These are phyloP conservation scores for Rostrohypoxylon terebratum DNA, from an alignment of 495 filamentous ascomycete species.

Conservation along the genomic window DNA sequence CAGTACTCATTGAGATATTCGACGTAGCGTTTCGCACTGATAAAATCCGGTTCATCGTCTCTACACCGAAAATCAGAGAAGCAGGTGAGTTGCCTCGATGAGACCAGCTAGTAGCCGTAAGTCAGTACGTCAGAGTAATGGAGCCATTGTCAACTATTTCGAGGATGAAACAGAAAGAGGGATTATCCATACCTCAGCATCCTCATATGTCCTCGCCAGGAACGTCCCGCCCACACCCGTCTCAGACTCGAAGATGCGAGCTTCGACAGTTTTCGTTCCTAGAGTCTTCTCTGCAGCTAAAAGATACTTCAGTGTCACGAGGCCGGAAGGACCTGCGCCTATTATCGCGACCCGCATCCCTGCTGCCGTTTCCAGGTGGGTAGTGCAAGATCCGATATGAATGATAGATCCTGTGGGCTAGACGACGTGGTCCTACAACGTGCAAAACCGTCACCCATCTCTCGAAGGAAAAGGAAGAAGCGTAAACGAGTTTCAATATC, in stretches of 20 bases:
- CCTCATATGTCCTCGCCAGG: constrained; percentile 51
- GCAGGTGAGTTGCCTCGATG: constrained; percentile 51
- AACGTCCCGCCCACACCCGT: constrained; percentile 51
- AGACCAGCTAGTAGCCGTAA: constrained; percentile 46
- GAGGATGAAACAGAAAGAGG: not conserved
- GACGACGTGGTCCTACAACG: constrained; percentile 36
- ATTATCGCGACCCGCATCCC: constrained; percentile 54
- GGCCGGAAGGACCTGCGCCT: constrained; percentile 60
- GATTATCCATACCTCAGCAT: constrained; percentile 46
- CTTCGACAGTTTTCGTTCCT: constrained; percentile 52
- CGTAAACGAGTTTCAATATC: not conserved
- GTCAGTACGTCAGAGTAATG: constrained; percentile 10
- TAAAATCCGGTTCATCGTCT: constrained; percentile 46
- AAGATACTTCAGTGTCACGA: constrained; percentile 61
- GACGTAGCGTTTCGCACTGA: constrained; percentile 44
- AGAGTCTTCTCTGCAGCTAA: constrained; percentile 48
- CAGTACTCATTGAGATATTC: constrained; percentile 55
- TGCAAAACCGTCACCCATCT: constrained; percentile 22
- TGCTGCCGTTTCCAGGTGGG: constrained; percentile 25
- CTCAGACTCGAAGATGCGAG: constrained; percentile 47
- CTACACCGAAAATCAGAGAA: constrained; percentile 52
- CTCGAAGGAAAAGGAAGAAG: not conserved
- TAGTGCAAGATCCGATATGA: constrained; percentile 34
- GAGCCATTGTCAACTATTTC: not conserved
- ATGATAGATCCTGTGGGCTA: constrained; percentile 36